These are phyloP conservation scores for Amauroascus verrucosus DNA, from an alignment of 2,329 filamentous ascomycete genomes.

Conservation along the genomic window DNA sequence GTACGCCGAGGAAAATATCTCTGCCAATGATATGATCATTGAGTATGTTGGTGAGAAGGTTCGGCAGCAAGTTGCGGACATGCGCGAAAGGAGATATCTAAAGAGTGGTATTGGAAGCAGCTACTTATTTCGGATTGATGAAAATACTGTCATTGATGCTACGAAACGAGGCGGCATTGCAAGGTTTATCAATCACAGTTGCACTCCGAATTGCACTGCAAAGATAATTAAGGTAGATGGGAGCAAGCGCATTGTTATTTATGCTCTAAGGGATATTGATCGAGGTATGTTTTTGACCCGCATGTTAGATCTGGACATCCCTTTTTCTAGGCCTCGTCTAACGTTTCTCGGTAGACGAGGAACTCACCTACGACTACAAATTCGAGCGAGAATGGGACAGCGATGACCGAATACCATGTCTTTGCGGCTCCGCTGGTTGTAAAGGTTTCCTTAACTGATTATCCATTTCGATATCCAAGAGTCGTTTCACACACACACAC, in stretches of 20 bases:
- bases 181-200: constrained; percentile 95
- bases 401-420: constrained; percentile 88
- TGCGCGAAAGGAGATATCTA: constrained; percentile 82
- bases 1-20: constrained; percentile 95
- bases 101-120: constrained; percentile 95
- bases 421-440: constrained; percentile 90
- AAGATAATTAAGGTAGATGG: constrained; percentile 99
- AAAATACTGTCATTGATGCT: constrained; percentile 93
- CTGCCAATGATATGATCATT: constrained; percentile 98
- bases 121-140: constrained; percentile 96
- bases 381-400: constrained; percentile 96
- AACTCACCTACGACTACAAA: constrained; percentile 99
- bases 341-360: constrained; percentile 61
- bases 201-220: constrained; percentile 94
- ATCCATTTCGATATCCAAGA: no score
- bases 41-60: constrained; percentile 98
- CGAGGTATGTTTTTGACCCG: constrained; percentile 61
- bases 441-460: constrained; percentile 92
- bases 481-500: neutral
- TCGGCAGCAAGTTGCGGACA: constrained; percentile 91
- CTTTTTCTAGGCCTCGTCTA: constrained; percentile 16
- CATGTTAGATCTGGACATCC: neutral
- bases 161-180: constrained; percentile 98
- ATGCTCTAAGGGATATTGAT: constrained; percentile 87
- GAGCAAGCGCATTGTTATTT: constrained; percentile 97